Conservation (phyloP, 192 early-diverging fungal genomes). For the Pilobolus umbonatus region DNA sequence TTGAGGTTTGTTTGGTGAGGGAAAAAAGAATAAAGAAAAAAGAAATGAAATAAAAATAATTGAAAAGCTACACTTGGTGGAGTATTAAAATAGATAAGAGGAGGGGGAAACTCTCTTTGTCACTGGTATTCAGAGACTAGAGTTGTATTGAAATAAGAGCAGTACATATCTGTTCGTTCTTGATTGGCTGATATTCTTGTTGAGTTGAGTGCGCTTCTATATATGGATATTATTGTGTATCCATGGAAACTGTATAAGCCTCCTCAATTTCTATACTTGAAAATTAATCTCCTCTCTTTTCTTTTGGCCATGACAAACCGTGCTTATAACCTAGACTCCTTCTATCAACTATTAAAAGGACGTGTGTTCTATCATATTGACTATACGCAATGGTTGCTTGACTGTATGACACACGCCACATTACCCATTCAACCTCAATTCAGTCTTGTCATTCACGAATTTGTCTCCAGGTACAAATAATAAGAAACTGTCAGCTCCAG, state of each 20-base stretch:
- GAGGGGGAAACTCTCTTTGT: too few species aligned
- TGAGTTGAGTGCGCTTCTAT: not conserved
- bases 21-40: not conserved
- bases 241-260: not conserved
- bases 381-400: constrained; percentile 20
- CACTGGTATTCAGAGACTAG: too few species aligned
- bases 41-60: not conserved
- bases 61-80: too few species aligned
- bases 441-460: constrained; percentile 31
- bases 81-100: too few species aligned
- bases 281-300: not conserved
- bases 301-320: not conserved
- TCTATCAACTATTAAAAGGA: constrained; percentile 29
- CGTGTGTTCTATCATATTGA: constrained; percentile 28
- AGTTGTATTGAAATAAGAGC: too few species aligned
- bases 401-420: constrained; percentile 25
- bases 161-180: not conserved
- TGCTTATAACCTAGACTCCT: constrained; percentile 18
- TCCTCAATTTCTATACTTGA: not conserved
- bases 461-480: constrained; percentile 33
- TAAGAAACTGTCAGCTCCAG: too few species aligned
- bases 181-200: not conserved
- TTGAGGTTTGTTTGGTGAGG: constrained; percentile 19
- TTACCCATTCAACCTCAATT: constrained; percentile 29
- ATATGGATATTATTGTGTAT: not conserved